Conservation (phyloP, 441 rosid genomes). For the Corymbia calophylla region DNA sequence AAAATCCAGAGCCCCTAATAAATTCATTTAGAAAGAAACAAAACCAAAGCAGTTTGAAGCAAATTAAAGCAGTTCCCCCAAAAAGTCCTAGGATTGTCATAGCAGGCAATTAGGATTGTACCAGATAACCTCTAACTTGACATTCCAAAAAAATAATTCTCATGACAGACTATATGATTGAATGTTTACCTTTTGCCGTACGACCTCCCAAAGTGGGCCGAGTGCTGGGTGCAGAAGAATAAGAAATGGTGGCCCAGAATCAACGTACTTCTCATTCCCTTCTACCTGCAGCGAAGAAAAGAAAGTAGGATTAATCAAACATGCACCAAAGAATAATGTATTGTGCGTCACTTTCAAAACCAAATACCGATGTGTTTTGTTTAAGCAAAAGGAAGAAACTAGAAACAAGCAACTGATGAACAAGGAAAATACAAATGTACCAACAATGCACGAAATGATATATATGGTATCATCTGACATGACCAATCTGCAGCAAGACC, state of each 20-base stretch:
- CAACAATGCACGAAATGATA: background rate
- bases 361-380: background rate
- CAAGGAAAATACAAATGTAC: background rate
- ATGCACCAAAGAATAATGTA: background rate
- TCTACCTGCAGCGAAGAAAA: conserved; percentile 36
- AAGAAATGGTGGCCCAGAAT: conserved; percentile 77
- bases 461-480: background rate
- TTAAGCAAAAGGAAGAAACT: background rate
- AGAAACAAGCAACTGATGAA: background rate
- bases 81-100: background rate
- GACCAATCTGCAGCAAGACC: background rate
- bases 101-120: background rate
- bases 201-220: conserved; percentile 94
- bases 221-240: conserved; percentile 92
- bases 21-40: background rate
- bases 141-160: background rate
- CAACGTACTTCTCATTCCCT: conserved; percentile 52
- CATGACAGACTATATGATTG: background rate
- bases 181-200: conserved; percentile 62
- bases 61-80: background rate
- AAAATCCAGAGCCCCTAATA: background rate
- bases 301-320: background rate
- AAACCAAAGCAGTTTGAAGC: background rate
- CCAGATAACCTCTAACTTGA: background rate
- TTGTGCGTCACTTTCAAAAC: background rate